phyloP scores from a whole-genome alignment of 1,284 basidiomycete genomes.

The Stygiomarasmius scandens region DNA sequence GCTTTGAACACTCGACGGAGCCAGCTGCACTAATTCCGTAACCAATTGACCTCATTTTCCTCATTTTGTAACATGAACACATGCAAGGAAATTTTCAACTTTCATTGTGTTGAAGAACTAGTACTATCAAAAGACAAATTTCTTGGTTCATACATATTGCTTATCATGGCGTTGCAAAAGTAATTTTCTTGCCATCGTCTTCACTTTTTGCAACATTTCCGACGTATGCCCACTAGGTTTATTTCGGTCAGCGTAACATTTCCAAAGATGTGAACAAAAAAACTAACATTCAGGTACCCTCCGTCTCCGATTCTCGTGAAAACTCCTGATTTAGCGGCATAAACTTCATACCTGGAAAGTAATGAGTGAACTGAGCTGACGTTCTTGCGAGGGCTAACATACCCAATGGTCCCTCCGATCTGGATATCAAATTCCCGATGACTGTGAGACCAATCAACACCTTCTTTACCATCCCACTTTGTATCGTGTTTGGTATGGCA shows the following conservation, averaged over 20 bases:
- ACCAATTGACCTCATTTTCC: too few species aligned
- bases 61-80: too few species aligned
- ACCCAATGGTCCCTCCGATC: conserved; percentile 23
- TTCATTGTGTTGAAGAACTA: too few species aligned
- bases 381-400: too few species aligned
- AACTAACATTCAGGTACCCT: conserved; percentile 19
- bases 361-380: too few species aligned
- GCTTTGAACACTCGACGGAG: too few species aligned
- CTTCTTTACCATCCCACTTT: conserved; percentile 19
- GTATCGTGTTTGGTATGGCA: conserved; percentile 24
- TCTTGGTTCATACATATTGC: not conserved
- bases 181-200: not conserved
- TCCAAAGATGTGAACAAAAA: not conserved
- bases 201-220: not conserved
- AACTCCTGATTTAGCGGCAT: conserved; percentile 17
- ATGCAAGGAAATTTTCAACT: too few species aligned
- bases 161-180: conserved; percentile 1
- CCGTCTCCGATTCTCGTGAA: conserved; percentile 21
- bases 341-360: conserved; percentile 27
- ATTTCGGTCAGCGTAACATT: too few species aligned
- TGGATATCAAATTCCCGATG: conserved; percentile 24
- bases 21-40: too few species aligned
- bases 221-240: not conserved
- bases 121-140: too few species aligned
- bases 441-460: conserved; percentile 24